phyloP scores from a whole-genome alignment of 139 green algal species.

The Chlorella sp. region DNA sequence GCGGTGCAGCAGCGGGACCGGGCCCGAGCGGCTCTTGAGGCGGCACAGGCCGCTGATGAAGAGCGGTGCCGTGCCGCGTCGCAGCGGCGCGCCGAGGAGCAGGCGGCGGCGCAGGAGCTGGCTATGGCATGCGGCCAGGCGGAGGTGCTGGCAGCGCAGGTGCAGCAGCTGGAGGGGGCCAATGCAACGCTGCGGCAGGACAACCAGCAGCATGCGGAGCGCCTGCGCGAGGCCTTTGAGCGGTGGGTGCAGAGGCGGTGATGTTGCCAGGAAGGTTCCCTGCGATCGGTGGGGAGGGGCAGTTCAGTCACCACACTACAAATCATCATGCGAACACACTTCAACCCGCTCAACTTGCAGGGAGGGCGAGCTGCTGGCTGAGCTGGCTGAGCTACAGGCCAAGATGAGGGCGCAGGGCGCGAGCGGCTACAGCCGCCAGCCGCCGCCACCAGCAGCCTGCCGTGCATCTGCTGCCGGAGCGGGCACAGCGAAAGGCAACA shows the following conservation, averaged over 20 bases:
- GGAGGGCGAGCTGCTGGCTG: constrained; percentile 19
- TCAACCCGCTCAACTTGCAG: neutral
- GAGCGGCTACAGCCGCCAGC: neutral
- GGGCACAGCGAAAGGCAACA: no score
- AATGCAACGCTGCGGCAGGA: constrained; percentile 7
- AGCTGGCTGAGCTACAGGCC: neutral
- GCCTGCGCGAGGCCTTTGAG: constrained; percentile 19
- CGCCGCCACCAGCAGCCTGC: neutral
- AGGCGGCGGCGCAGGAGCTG: neutral
- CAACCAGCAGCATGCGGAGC: neutral
- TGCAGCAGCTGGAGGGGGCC: constrained; percentile 31
- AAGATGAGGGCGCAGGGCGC: neutral
- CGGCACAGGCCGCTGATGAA: neutral
- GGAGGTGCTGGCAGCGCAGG: constrained; percentile 5
- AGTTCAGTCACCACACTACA: no score
- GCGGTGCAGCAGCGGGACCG: neutral
- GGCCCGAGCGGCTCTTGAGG: neutral
- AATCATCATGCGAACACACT: no score
- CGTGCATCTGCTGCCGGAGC: neutral
- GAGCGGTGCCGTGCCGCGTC: neutral
- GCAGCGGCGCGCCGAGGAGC: neutral
- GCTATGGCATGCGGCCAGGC: neutral
- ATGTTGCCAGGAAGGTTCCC: no score
- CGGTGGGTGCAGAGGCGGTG: neutral
- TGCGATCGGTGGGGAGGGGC: no score